Evolutionary conservation across 345 rosid species (phyloP), one percentile per base, ranked within the genome.

Genomic region (Arabis alpina): DNA sequence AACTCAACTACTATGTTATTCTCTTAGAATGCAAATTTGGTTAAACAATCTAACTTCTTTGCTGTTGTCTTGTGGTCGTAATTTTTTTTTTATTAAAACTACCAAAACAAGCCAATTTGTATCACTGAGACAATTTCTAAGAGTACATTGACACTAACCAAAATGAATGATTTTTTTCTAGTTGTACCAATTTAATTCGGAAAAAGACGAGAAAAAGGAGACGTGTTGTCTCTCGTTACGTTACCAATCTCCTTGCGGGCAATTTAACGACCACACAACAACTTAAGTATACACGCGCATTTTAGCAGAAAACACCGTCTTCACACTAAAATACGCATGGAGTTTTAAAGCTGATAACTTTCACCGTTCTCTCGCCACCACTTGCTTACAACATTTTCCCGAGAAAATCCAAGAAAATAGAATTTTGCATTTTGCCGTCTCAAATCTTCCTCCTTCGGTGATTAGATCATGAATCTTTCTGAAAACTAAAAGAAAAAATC

Each of bases 171-270:
- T 25, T 13, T 25, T 23, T 14, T 4, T 30, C 5, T 32, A 32
- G 6, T 3, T 41, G 9, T 24, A 34, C 2, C 24, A 40, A 55
- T 34, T 60, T 45, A 48, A 47, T 57, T 19, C 10, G 5, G 48
- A 15, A 67, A 34, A 44, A 28, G 15, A 67, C 24, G 36, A 23
- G 39, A 52, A 28, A 45, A 50, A 65, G 30, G 72, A 74, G 77
- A 74, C 77, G 73, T 74, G 73, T 73, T 59, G 67, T 66, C 10
- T 52, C 62, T 55, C 68, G 69, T 54, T 67, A 67, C 78, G 69
- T 61, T 61, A 68, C 27, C 56, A 61, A 40, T 45, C 57, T 67
- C 51, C 14, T 51, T 51, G 64, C 68, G 43, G 43, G 58, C 78
- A 68, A 54, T 8, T 5, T 75, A 39, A 28, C 50, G 61, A 41